These are phyloP conservation scores for Aspergillus awamori DNA, from an alignment of 2,329 filamentous ascomycete species.

Conservation along the genomic window DNA sequence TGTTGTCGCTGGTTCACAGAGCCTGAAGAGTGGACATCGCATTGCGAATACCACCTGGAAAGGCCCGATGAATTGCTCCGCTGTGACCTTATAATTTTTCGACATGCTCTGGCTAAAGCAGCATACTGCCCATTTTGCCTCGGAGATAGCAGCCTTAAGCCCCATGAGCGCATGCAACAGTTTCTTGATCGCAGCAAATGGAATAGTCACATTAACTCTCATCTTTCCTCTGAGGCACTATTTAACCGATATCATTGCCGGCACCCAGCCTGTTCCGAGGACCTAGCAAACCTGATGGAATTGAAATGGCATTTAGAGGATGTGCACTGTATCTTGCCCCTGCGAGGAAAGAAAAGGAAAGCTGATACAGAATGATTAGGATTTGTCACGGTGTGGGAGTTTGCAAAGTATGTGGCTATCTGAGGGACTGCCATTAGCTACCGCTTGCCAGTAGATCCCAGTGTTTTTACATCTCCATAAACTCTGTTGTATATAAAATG, in stretches of 20 bases:
- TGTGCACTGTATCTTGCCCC: slow-evolving; percentile 5
- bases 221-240: neutral
- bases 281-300: neutral
- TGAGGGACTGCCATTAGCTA: neutral
- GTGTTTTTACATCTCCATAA: too few relatives aligned
- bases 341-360: slow-evolving; percentile 1
- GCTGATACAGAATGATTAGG: neutral
- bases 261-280: slow-evolving; percentile 6
- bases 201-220: slow-evolving; percentile 6
- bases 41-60: slow-evolving; percentile 17
- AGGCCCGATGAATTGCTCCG: slow-evolving; percentile 14
- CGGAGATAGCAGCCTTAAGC: slow-evolving; percentile 1
- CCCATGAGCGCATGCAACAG: slow-evolving; percentile 6
- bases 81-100: slow-evolving; percentile 19
- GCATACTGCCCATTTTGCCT: slow-evolving; percentile 19
- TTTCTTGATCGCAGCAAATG: slow-evolving; percentile 9
- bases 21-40: slow-evolving; percentile 6
- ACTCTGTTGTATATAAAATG: too few relatives aligned
- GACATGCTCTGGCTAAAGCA: slow-evolving; percentile 16
- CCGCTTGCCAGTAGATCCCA: neutral
- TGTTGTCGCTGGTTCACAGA: slow-evolving; percentile 17
- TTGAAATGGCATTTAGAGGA: slow-evolving; percentile 1
- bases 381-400: too few relatives aligned
- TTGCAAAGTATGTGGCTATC: fast-evolving
- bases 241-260: slow-evolving; percentile 4